phyloP scores from a whole-genome alignment of 768 basidiomycete genomes.

The Cystofilobasidium capitatum region DNA sequence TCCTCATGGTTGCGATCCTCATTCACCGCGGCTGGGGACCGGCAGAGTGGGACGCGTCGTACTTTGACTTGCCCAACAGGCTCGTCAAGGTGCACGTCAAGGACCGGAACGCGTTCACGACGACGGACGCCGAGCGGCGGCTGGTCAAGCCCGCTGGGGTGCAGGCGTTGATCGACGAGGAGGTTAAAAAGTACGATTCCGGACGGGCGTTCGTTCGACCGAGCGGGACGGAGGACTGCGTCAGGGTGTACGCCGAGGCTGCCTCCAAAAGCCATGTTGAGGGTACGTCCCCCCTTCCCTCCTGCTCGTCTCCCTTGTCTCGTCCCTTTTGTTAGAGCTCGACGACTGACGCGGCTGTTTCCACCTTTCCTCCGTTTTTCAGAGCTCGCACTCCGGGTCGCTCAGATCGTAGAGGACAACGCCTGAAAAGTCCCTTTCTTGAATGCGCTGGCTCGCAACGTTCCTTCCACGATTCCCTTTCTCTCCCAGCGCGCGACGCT shows the following conservation, averaged over 20 bases:
- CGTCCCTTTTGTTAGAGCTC: background rate
- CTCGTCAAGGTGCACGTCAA: constrained; percentile 84
- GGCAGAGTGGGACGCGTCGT: constrained; percentile 82
- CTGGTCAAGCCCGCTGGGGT: constrained; percentile 69
- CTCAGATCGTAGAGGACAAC: background rate
- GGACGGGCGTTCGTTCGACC: constrained; percentile 92
- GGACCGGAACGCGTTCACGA: constrained; percentile 73
- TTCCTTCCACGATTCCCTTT: too few species aligned
- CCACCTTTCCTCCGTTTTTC: too few species aligned
- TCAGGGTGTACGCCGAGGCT: constrained; percentile 94
- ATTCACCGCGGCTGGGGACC: constrained; percentile 71
- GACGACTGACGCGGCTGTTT: too few species aligned
- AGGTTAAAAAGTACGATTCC: constrained; percentile 64
- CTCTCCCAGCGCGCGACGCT: too few species aligned
- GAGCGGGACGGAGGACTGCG: constrained; percentile 96
- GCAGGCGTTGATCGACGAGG: constrained; percentile 70
- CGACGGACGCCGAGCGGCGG: constrained; percentile 84
- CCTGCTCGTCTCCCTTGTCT: background rate
- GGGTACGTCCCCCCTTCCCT: constrained; percentile 50
- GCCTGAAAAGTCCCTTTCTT: background rate
- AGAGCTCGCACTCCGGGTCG: too few species aligned
- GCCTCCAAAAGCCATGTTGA: constrained; percentile 61
- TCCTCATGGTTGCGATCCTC: constrained; percentile 86
- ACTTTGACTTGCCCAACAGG: constrained; percentile 86
- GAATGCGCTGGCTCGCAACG: too few species aligned